A percentile compares a stretch with the other conserved stretches of the same genome.
These are phyloP conservation scores for Psophocarpus tetragonolobus DNA, from an alignment of 306 rosid species.

Conservation along the genomic window DNA sequence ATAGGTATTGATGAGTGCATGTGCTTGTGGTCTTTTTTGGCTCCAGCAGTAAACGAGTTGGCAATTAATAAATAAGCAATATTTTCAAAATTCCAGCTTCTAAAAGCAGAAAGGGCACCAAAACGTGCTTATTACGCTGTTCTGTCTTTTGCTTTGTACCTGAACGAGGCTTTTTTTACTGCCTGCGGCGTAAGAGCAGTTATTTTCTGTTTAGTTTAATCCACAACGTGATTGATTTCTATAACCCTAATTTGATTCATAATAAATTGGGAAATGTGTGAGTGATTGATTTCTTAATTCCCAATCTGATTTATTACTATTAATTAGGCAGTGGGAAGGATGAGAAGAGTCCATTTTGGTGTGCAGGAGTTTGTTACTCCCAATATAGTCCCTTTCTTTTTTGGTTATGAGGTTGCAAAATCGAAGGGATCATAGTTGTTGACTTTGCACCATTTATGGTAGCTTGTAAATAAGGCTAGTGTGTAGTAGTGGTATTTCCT, in stretches of 20 bases:
- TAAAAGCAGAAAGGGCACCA: constrained; percentile 19
- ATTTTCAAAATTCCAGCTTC: constrained; percentile 19
- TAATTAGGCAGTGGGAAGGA: background rate
- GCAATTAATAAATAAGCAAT: constrained; percentile 19
- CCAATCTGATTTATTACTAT: background rate
- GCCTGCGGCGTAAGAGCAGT: constrained; percentile 28
- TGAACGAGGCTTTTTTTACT: constrained; percentile 23
- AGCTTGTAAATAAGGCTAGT: constrained; percentile 10
- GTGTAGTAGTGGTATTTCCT: background rate
- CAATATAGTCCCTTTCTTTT: background rate
- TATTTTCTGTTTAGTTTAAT: constrained; percentile 16
- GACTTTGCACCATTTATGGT: constrained; percentile 19
- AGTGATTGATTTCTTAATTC: background rate
- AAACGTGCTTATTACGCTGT: constrained; percentile 45
- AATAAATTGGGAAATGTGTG: background rate
- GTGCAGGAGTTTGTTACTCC: constrained; percentile 11
- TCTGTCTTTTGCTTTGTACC: constrained; percentile 24
- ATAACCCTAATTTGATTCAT: background rate
- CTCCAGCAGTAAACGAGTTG: constrained; percentile 40
- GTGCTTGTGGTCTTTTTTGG: constrained; percentile 49
- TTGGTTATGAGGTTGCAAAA: background rate
- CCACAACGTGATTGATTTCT: background rate
- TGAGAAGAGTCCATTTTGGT: background rate
- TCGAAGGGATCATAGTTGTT: constrained; percentile 8
- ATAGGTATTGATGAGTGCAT: constrained; percentile 59